Evolutionary conservation across 202 grass and related monocot species (phyloP).

Genomic region (Schoenoplectus triqueter): DNA sequence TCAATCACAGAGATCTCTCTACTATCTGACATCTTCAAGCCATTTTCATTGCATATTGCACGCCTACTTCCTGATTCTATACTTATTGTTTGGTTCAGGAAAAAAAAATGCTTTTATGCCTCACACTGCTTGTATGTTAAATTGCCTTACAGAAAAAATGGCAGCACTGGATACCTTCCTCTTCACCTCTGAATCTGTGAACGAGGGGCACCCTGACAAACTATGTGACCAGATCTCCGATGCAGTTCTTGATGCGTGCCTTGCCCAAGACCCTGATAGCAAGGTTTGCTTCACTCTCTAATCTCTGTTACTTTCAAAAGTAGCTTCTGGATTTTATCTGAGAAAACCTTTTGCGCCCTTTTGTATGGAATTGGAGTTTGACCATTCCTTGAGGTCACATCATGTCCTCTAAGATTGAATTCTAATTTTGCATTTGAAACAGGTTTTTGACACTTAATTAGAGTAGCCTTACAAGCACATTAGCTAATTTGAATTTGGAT

Average conservation of each 20-base stretch:
- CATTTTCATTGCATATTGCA: not conserved
- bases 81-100: not conserved
- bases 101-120: not conserved
- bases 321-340: not conserved
- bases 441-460: not conserved
- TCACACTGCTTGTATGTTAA: not conserved
- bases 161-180: slow-evolving; percentile 79
- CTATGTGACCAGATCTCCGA: slow-evolving; percentile 98
- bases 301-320: not conserved
- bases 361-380: not conserved
- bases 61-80: not conserved
- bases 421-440: not conserved
- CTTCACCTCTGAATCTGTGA: slow-evolving; percentile 96
- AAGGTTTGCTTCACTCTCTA: slow-evolving; percentile 48
- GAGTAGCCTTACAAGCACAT: not conserved
- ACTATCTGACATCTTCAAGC: not conserved
- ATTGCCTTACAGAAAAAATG: slow-evolving; percentile 42
- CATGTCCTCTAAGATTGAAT: not conserved
- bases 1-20: not conserved
- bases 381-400: not conserved
- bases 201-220: slow-evolving; percentile 97
- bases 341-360: not conserved
- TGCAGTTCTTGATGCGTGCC: slow-evolving; percentile 84
- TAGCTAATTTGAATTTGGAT: not conserved
- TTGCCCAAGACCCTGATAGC: slow-evolving; percentile 87